A percentile compares a stretch with the other conserved stretches of the same genome.
These are phyloP conservation scores for Calophaca sinica DNA, from an alignment of 306 rosid species.

Conservation along the genomic window DNA sequence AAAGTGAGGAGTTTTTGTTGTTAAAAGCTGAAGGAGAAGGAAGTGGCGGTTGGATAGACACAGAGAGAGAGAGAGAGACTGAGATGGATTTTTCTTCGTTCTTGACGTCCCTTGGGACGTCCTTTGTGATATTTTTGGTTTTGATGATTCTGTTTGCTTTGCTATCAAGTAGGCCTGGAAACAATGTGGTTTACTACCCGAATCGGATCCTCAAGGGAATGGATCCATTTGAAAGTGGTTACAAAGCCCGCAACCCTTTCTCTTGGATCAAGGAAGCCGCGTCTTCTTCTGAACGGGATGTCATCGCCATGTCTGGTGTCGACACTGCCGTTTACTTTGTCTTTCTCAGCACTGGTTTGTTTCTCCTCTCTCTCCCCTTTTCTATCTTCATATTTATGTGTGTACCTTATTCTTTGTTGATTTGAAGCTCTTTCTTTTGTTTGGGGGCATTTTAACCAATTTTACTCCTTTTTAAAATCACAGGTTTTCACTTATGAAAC, in stretches of 20 bases:
- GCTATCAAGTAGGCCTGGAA: conserved; percentile 70
- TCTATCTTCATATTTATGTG: not conserved
- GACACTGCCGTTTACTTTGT: conserved; percentile 96
- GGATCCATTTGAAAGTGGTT: conserved; percentile 65
- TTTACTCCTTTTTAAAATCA: not conserved
- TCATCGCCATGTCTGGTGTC: conserved; percentile 77
- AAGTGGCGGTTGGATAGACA: not conserved
- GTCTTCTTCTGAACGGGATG: conserved; percentile 71
- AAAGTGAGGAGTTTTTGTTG: conserved; percentile 15
- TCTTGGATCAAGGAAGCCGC: conserved; percentile 81
- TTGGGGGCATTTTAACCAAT: not conserved
- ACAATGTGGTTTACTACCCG: conserved; percentile 89
- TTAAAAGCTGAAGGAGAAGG: not conserved
- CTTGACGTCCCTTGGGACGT: conserved; percentile 86
- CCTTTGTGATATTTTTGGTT: conserved; percentile 72
- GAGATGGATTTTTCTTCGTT: conserved; percentile 86
- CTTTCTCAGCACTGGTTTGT: conserved; percentile 78
- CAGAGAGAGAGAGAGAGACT: conserved; percentile 15
- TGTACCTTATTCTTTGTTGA: too few species aligned
- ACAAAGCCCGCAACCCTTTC: conserved; percentile 69
- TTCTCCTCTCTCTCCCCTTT: not conserved
- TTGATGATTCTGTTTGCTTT: conserved; percentile 72
- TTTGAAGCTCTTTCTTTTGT: conserved; percentile 1
- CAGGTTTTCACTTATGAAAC: not conserved
- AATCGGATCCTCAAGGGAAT: conserved; percentile 81